Base-by-base conservation (phyloP, 352 stramenopile species). In the Blastocystis sp. region DNA sequence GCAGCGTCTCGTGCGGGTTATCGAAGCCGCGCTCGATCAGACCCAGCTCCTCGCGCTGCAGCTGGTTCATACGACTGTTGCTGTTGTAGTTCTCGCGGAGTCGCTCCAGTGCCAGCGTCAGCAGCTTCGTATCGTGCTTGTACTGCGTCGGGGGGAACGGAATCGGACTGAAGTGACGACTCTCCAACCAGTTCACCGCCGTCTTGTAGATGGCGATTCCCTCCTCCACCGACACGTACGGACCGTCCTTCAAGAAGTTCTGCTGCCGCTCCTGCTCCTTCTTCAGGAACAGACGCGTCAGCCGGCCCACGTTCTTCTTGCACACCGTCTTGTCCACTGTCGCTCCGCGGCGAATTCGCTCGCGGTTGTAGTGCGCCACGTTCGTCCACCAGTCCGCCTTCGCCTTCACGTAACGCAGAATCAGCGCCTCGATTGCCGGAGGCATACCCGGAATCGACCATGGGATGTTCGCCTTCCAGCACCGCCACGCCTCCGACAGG, bases 381-480 rank as follows among this genome's bases (percentile, higher is more conserved):
- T 99, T 99, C 0, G 96, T 99, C 91, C 91, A 95, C 92, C 92
- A 95, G 87, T 99, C 95, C 21, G 95, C 96, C 90, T 99, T 99
- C 16, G 94, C 94, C 90, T 99, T 99, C 27, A 99, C 95, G 88
- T 99, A 99, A 24, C 97, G 92, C 61, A 99, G 87, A 87, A 99
- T 99, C 95, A 99, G 98, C 89, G 98, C 98, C 87, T 99, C 97
- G 87, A 99, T 97, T 0, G 96, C 95, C 32, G 94, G 94, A 32
- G 97, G 97, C 85, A 99, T 94, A 16, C 97, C 96, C 14, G 97
- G 95, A n/a, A 99, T 96, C 89, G 99, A 99, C 97, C 97, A 99
- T 1, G 96, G 96, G 89, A 99, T 99, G 87, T 99, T 99, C 36
- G 97, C 96, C 89, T 98, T 98, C 93, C 93, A 97, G 91, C 94